Evolutionary conservation across 176 grass and related monocot species (phyloP), one percentile per base, ranked within the genome.

Genomic region (Echinochloa phyllopogon): DNA sequence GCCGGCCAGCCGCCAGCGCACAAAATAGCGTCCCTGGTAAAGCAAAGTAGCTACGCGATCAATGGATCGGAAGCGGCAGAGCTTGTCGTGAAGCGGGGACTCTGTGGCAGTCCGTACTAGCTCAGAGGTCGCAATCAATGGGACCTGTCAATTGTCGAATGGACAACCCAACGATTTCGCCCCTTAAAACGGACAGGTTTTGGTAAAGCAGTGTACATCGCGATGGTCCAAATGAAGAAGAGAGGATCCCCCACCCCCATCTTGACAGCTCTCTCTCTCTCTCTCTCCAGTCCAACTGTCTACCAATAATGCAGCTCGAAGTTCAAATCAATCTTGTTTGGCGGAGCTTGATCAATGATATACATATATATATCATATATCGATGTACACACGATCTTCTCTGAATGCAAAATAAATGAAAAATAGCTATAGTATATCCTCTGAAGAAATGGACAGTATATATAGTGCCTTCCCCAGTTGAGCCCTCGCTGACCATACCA

Each of bases 121-220:
- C 21, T 53, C 57, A 73, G 27, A 55, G 21, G 18, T 24, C 9
- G n/a, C 60, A 17, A 77, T 83, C 64, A 71, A 10, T 33, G 10
- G 79, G 51, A 3, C 13, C 75, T 40, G 67, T 33, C 29, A 61
- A 62, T 71, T 33, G 29, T 1, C 8, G 75, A 61, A 61, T 86
- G 6, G 75, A 83, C 64, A 77, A 16, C 12, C 21, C 73, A 77
- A 77, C 72, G 42, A 71, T 82, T 47, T 33, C 20, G 3, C 52
- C 29, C 13, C 59, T 74, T 7, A 15, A 69, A 76, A 27, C 12
- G 12, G 9, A 6, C 12, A 6, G n/a, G 6, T 79, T 76, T 50
- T 20, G 72, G 86, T 50, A 56, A 87, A 66, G 44, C 52, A 48
- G 27, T 33, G 50, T 45, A 25, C 79, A 82, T 66, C 74, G 25